phyloP scores from a whole-genome alignment of 306 rosid genomes.

The Rosa rugosa region DNA sequence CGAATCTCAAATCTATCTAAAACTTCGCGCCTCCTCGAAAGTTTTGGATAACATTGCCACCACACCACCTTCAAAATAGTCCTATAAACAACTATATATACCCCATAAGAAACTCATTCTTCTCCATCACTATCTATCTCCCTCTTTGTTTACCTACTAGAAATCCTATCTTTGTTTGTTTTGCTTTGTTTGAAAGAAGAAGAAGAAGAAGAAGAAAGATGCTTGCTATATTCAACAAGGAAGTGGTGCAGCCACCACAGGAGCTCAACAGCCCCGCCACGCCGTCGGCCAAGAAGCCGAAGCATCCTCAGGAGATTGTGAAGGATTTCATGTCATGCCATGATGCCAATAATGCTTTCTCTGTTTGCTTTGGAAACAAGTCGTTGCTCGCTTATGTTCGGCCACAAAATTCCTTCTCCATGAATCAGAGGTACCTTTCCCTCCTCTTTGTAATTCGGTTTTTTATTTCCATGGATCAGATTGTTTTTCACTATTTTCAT shows the following conservation, averaged over 20 bases:
- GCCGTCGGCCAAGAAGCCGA: slow-evolving; percentile 45
- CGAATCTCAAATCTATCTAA: neutral
- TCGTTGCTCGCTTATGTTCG: slow-evolving; percentile 60
- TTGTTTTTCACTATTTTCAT: neutral
- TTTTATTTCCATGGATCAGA: neutral
- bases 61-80: neutral
- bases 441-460: neutral
- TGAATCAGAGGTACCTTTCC: slow-evolving; percentile 42
- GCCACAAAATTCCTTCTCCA: slow-evolving; percentile 20
- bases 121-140: slow-evolving; percentile 14
- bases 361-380: slow-evolving; percentile 51
- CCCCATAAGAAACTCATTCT: neutral
- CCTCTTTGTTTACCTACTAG: neutral
- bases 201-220: slow-evolving; percentile 27
- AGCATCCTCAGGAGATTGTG: slow-evolving; percentile 50
- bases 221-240: slow-evolving; percentile 85
- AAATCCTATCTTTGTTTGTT: neutral
- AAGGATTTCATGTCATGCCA: slow-evolving; percentile 51
- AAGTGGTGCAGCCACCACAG: slow-evolving; percentile 71
- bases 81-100: slow-evolving; percentile 24
- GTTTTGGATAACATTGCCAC: slow-evolving; percentile 69
- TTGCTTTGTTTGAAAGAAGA: neutral
- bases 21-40: neutral
- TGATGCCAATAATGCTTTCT: slow-evolving; percentile 45
- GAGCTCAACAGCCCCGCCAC: slow-evolving; percentile 87